Conservation (phyloP, 148 eudicot genomes). For the Rhododendron kiyosumense region DNA sequence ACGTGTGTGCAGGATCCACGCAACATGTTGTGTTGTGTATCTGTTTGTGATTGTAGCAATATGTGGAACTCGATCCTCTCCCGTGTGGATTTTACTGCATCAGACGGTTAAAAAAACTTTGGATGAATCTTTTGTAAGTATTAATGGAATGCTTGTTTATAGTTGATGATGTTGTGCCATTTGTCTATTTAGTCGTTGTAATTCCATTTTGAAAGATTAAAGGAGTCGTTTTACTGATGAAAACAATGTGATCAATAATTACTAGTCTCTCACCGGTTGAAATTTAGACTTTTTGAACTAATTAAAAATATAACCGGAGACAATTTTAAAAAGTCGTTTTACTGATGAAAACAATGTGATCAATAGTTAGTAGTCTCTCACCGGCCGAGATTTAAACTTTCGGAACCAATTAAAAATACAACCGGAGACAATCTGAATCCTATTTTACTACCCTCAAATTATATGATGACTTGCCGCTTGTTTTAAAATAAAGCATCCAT, state of each 20-base stretch:
- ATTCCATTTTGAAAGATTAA: not conserved
- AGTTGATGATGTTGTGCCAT: not conserved
- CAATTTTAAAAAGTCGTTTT: not conserved
- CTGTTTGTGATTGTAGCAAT: too few species aligned
- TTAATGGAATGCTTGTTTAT: too few species aligned
- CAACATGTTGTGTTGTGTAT: too few species aligned
- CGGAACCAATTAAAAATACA: not conserved
- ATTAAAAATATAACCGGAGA: not conserved
- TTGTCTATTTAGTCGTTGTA: not conserved
- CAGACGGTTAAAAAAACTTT: too few species aligned
- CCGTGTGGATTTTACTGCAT: not conserved
- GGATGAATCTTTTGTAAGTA: too few species aligned
- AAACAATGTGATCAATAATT: not conserved
- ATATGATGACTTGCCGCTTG: not conserved
- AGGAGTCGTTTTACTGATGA: not conserved
- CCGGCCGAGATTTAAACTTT: not conserved
- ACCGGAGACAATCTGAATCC: not conserved
- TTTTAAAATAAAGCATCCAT: not conserved
- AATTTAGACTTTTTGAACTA: not conserved
- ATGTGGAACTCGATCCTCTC: not conserved
- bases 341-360: not conserved
- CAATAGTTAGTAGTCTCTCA: too few species aligned
- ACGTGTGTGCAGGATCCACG: accelerated
- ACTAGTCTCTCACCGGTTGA: not conserved
- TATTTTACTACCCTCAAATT: too few species aligned